phyloP scores from a whole-genome alignment of 2,329 filamentous ascomycete species.

The Dactylellina leptospora region DNA sequence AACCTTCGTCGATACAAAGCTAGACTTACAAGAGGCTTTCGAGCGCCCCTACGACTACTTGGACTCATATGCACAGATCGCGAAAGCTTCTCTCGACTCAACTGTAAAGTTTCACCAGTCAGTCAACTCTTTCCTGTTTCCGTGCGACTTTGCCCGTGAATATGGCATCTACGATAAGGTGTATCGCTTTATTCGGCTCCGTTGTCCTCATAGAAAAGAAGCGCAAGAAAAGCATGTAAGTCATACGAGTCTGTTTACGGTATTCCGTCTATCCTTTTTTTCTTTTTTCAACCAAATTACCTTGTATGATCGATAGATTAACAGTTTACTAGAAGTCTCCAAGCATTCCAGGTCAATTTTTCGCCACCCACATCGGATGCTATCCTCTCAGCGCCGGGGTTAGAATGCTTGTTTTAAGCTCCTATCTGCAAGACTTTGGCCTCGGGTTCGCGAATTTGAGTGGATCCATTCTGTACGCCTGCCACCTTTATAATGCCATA shows the following conservation, averaged over 20 bases:
- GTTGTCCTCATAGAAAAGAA: too few species aligned
- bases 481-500: conserved; percentile 11
- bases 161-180: too few species aligned
- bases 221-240: too few species aligned
- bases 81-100: background rate
- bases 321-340: too few species aligned
- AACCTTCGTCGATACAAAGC: background rate
- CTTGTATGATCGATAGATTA: too few species aligned
- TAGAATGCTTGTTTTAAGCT: background rate
- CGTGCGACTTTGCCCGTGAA: too few species aligned
- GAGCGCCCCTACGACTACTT: conserved; percentile 1
- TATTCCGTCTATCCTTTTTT: too few species aligned
- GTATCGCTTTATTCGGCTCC: too few species aligned
- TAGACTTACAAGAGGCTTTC: background rate
- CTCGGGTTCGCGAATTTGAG: background rate
- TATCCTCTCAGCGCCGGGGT: background rate
- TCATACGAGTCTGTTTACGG: too few species aligned
- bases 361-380: too few species aligned
- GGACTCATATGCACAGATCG: background rate
- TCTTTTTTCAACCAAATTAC: too few species aligned
- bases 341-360: too few species aligned
- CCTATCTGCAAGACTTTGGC: background rate
- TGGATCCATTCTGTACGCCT: background rate
- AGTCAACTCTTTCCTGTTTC: background rate
- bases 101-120: background rate